phyloP scores from a whole-genome alignment of 345 rosid species.

The Dipteronia sinensis region DNA sequence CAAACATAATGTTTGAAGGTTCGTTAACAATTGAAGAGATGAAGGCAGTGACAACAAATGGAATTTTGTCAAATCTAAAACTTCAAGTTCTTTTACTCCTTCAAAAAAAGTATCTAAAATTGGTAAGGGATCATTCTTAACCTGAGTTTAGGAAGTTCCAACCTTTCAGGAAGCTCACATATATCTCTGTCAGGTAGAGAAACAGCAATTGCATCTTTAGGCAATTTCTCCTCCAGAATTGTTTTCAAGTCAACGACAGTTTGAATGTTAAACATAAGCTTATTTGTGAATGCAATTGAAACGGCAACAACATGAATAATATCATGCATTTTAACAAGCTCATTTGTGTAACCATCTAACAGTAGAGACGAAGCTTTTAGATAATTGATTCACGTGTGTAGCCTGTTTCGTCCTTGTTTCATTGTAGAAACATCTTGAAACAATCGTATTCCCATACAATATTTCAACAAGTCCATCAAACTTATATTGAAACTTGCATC shows the following conservation, averaged over 20 bases:
- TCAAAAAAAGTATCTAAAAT: conserved; percentile 17
- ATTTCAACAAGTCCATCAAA: background rate
- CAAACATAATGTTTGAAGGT: conserved; percentile 24
- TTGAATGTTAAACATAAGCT: background rate
- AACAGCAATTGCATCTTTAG: background rate
- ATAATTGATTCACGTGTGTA: background rate
- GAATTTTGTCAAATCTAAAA: background rate
- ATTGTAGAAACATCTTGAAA: background rate
- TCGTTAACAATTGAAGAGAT: conserved; percentile 5
- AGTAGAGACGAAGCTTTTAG: conserved; percentile 29
- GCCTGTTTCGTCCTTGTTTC: conserved; percentile 4
- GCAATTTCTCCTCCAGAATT: background rate
- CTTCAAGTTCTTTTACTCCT: conserved; percentile 21
- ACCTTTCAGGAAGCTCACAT: conserved; percentile 14
- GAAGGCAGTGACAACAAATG: conserved; percentile 15
- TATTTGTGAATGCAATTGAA: conserved; percentile 16
- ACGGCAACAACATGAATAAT: conserved; percentile 20
- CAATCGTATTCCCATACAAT: conserved; percentile 21
- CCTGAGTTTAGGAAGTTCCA: conserved; percentile 5
- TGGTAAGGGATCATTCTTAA: background rate
- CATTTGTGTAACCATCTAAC: background rate
- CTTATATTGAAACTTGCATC: background rate
- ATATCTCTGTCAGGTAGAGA: conserved; percentile 4
- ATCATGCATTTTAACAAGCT: conserved; percentile 30
- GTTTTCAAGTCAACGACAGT: background rate